Evolutionary conservation across 208 protist genomes (phyloP).

Genomic region (Endotrypanum monterogeii): DNA sequence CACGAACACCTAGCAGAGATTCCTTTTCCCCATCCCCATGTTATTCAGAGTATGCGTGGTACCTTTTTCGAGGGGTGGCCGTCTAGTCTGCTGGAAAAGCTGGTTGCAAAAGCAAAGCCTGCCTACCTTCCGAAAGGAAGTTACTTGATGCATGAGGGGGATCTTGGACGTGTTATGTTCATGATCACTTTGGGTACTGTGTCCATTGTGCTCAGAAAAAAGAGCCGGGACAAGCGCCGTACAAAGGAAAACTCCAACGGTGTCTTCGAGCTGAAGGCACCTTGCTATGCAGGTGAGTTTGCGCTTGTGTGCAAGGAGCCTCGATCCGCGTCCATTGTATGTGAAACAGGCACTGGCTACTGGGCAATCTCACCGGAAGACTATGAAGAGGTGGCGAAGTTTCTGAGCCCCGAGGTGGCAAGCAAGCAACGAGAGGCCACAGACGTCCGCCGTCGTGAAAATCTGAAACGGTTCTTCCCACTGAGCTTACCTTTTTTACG

Average conservation of each 20-base stretch:
- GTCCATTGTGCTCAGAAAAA: conserved; percentile 72
- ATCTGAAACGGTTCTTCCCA: conserved; percentile 84
- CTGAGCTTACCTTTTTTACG: conserved; percentile 72
- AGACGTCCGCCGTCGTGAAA: conserved; percentile 78
- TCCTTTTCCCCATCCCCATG: conserved; percentile 68
- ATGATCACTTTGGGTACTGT: conserved; percentile 82
- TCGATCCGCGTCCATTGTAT: conserved; percentile 82
- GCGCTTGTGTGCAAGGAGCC: conserved; percentile 89
- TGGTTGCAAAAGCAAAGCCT: conserved; percentile 65
- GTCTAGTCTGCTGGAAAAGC: conserved; percentile 58
- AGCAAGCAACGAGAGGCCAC: conserved; percentile 87
- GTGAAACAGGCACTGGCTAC: conserved; percentile 82
- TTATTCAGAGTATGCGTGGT: conserved; percentile 85
- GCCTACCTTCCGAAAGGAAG: conserved; percentile 56
- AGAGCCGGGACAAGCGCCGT: conserved; percentile 70
- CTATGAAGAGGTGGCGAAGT: conserved; percentile 78
- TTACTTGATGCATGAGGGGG: conserved; percentile 91
- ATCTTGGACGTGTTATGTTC: conserved; percentile 86
- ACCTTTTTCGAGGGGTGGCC: conserved; percentile 89
- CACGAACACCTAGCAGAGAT: conserved; percentile 62
- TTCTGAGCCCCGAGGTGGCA: conserved; percentile 72
- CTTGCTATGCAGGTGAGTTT: conserved; percentile 90
- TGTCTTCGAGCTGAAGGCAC: conserved; percentile 67
- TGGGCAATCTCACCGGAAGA: conserved; percentile 81
- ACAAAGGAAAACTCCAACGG: conserved; percentile 77